Conservation (phyloP, 2,329 filamentous ascomycete species). For the Colletotrichum eleusines region DNA sequence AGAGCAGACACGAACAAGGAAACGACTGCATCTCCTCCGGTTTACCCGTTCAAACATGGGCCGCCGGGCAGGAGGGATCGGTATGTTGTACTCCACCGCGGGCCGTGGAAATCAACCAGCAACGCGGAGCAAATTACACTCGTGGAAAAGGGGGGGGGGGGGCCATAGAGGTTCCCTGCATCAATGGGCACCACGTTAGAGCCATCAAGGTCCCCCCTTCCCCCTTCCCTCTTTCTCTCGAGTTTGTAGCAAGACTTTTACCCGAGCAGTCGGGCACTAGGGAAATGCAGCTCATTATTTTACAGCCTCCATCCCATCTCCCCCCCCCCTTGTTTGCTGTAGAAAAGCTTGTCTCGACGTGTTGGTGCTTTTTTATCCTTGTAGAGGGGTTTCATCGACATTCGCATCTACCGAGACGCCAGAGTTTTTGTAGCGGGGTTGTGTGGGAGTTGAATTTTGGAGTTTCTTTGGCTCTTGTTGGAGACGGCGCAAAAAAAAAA, state of each 20-base stretch:
- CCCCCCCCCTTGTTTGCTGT: not conserved
- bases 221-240: too few species aligned
- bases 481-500: too few species aligned
- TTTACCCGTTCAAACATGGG: not conserved
- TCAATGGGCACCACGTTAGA: not conserved
- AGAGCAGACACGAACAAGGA: too few species aligned
- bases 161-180: not conserved
- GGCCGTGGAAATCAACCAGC: too few species aligned
- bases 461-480: too few species aligned
- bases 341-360: conserved; percentile 14
- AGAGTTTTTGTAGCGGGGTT: too few species aligned
- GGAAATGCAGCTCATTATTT: conserved; percentile 16
- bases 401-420: not conserved
- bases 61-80: not conserved
- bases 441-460: too few species aligned
- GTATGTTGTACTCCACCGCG: not conserved
- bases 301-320: too few species aligned
- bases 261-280: not conserved
- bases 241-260: not conserved
- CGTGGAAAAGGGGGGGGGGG: not conserved
- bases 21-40: too few species aligned
- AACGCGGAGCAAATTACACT: not conserved
- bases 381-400: rapidly evolving
- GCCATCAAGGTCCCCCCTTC: conserved; percentile 32
- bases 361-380: not conserved